A percentile compares a stretch with the other conserved stretches of the same genome.
Evolutionary conservation across 2,329 filamentous ascomycete genomes (phyloP).

Genomic region (Penicillium sp.): DNA sequence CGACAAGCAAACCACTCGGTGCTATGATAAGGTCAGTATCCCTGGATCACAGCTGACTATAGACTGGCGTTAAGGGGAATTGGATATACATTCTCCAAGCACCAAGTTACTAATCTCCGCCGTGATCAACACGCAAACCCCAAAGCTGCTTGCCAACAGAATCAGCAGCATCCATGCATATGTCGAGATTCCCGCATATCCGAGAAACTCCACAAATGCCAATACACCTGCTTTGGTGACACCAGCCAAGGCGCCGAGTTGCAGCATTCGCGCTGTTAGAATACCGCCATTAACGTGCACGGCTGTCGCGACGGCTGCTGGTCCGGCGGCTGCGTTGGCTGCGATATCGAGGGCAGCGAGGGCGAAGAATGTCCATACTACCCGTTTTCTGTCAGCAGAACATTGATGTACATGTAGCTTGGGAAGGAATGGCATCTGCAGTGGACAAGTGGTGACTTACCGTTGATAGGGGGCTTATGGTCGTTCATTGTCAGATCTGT

Average conservation of each 20-base stretch:
- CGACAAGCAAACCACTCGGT: conserved; percentile 13
- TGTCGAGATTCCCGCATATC: conserved; percentile 11
- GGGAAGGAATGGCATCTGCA: not conserved
- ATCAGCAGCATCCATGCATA: conserved; percentile 14
- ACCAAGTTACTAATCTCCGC: conserved; percentile 16
- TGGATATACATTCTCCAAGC: conserved; percentile 12
- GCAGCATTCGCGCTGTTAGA: conserved; percentile 13
- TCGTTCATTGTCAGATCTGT: not conserved
- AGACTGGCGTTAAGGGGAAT: not conserved
- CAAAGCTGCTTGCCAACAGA: conserved; percentile 14
- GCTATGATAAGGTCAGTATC: not conserved
- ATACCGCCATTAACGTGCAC: conserved; percentile 12
- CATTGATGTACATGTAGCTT: not conserved
- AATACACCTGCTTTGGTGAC: conserved; percentile 15
- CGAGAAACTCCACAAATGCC: conserved; percentile 13
- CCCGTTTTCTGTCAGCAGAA: not conserved
- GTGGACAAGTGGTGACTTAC: conserved; percentile 1
- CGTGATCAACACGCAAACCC: conserved; percentile 14
- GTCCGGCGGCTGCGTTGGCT: conserved; percentile 15
- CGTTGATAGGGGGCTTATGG: conserved; percentile 9
- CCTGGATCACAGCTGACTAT: no score
- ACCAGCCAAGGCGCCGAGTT: conserved; percentile 12
- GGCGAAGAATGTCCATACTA: conserved; percentile 16
- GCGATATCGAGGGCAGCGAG: conserved; percentile 16
- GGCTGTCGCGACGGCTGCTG: conserved; percentile 16